Percentiles rank a stretch among this genome's conserved stretches.
phyloP scores from a whole-genome alignment of 1,284 basidiomycete genomes.

The Trichosporon sp. region DNA sequence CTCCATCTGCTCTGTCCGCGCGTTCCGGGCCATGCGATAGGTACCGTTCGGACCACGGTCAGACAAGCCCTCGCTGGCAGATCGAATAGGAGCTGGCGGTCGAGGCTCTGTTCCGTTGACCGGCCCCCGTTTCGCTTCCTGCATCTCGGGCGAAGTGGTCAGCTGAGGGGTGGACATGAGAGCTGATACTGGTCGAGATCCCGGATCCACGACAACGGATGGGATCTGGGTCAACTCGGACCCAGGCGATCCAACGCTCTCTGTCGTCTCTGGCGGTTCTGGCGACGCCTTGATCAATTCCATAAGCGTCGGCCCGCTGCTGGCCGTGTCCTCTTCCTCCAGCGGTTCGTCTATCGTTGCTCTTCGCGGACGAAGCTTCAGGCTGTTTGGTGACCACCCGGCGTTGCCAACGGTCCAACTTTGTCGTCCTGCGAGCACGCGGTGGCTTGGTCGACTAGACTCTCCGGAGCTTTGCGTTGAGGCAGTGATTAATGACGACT shows the following conservation, averaged over 20 bases:
- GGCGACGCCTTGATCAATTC: constrained; percentile 1
- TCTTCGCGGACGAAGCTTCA: constrained; percentile 31
- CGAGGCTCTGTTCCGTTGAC: neutral
- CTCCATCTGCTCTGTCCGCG: constrained; percentile 21
- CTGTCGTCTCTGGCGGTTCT: neutral
- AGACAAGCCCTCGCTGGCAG: constrained; percentile 25
- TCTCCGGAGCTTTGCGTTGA: constrained; percentile 22
- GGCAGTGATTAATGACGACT: constrained; percentile 28
- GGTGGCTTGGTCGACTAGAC: constrained; percentile 9
- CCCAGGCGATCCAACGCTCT: neutral
- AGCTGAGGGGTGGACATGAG: neutral
- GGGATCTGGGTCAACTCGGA: neutral
- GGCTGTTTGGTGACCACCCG: constrained; percentile 15
- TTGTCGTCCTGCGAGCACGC: constrained; percentile 4
- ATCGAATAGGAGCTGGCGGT: constrained; percentile 16
- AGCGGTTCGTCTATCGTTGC: constrained; percentile 47
- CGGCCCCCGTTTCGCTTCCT: neutral
- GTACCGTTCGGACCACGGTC: constrained; percentile 3
- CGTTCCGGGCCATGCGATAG: constrained; percentile 8
- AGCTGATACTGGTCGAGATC: neutral
- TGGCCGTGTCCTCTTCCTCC: constrained; percentile 36
- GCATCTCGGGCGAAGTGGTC: neutral
- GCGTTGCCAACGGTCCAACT: constrained; percentile 14
- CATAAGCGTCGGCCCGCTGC: neutral
- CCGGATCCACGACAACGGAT: neutral